A percentile compares a stretch with the other conserved stretches of the same genome.
Evolutionary conservation across 78 protist genomes (phyloP).

Genomic region (Dictyostelium purpureum): DNA sequence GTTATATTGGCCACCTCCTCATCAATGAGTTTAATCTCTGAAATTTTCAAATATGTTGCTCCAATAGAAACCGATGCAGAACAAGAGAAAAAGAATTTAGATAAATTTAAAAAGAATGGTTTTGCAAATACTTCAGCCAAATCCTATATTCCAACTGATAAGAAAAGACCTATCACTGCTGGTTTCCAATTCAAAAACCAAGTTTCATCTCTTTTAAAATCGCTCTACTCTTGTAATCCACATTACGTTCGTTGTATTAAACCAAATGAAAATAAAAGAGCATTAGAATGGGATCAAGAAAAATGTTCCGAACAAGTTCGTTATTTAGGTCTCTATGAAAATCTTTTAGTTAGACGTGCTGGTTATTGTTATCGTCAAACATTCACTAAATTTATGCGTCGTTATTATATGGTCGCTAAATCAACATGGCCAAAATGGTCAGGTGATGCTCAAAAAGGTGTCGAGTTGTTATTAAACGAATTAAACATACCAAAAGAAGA

Average conservation of each 20-base stretch:
- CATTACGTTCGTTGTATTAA: constrained; percentile 81
- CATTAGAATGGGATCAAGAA: constrained; percentile 56
- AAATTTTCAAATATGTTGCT: constrained; percentile 41
- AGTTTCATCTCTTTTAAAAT: constrained; percentile 64
- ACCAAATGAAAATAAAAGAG: constrained; percentile 69
- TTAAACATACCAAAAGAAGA: constrained; percentile 5
- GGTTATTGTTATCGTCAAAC: constrained; percentile 92
- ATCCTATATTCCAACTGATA: constrained; percentile 44
- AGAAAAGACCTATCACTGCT: constrained; percentile 86
- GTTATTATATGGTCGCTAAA: constrained; percentile 84
- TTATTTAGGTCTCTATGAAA: constrained; percentile 93
- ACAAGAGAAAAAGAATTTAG: constrained; percentile 23
- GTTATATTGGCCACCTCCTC: constrained; percentile 18
- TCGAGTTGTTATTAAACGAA: constrained; percentile 8
- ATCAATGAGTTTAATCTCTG: neutral
- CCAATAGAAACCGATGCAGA: neutral
- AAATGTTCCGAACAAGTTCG: constrained; percentile 64
- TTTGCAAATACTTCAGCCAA: constrained; percentile 48
- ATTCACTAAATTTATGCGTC: constrained; percentile 85
- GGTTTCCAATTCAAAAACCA: constrained; percentile 84
- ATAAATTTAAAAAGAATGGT: constrained; percentile 17
- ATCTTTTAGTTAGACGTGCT: constrained; percentile 90
- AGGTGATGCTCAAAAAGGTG: constrained; percentile 64
- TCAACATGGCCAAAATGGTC: constrained; percentile 84
- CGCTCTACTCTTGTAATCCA: constrained; percentile 65